These are phyloP conservation scores for Monosporascus sp. DNA, from an alignment of 2,329 filamentous ascomycete species.

Conservation along the genomic window DNA sequence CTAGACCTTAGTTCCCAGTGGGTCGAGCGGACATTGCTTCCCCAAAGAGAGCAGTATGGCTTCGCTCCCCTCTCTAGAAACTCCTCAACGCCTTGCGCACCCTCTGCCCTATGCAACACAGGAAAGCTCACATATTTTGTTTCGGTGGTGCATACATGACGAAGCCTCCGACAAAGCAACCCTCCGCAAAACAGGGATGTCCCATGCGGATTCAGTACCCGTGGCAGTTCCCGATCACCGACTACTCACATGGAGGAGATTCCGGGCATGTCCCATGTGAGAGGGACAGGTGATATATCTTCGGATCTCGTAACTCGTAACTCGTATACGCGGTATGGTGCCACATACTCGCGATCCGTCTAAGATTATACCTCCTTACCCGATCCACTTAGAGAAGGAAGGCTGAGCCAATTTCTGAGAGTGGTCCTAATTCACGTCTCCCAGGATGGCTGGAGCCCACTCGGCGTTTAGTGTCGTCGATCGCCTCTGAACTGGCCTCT, in stretches of 20 bases:
- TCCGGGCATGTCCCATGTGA: background rate
- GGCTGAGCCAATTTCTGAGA: background rate
- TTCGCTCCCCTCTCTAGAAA: background rate
- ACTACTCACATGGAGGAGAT: background rate
- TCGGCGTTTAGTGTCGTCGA: conserved; percentile 1
- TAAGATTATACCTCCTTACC: background rate
- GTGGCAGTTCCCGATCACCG: no score
- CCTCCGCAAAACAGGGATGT: background rate
- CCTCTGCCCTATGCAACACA: background rate
- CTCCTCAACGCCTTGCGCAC: background rate
- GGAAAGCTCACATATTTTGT: background rate
- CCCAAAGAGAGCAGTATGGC: background rate
- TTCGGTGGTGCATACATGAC: background rate
- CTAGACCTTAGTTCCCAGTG: background rate
- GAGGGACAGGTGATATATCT: background rate
- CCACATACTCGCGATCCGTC: background rate
- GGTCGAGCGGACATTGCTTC: background rate
- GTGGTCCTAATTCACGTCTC: no score
- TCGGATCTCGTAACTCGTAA: no score
- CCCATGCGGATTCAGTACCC: no score
- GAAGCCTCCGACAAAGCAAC: no score
- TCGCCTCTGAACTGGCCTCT: conserved; percentile 33
- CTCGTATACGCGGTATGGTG: background rate
- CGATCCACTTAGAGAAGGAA: no score
- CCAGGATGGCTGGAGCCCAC: background rate